A percentile compares a stretch with the other conserved stretches of the same genome.
phyloP scores from a whole-genome alignment of 1,284 basidiomycete species.

The Pseudozyma sp. region DNA sequence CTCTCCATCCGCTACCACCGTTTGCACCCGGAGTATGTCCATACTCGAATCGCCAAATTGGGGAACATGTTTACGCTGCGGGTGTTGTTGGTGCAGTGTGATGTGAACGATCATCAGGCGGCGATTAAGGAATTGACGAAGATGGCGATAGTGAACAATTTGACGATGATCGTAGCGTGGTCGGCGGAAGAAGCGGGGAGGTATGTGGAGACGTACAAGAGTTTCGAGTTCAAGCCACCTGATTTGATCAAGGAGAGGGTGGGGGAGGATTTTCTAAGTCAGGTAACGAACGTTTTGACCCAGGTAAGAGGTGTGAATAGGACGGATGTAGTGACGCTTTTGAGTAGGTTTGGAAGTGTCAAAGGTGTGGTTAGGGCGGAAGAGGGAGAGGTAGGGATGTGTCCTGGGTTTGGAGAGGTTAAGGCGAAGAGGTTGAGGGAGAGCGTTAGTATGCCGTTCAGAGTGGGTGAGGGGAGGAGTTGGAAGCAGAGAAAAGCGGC shows the following conservation, averaged over 20 bases:
- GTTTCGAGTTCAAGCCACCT: conserved; percentile 91
- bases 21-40: conserved; percentile 96
- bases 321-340: conserved; percentile 96
- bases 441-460: conserved; percentile 72
- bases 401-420: conserved; percentile 93
- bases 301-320: conserved; percentile 94
- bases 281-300: conserved; percentile 86
- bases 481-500: conserved; percentile 74
- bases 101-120: conserved; percentile 89
- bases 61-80: conserved; percentile 83
- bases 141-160: conserved; percentile 80
- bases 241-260: conserved; percentile 92
- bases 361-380: conserved; percentile 58
- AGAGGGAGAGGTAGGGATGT: conserved; percentile 79
- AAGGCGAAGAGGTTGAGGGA: conserved; percentile 80
- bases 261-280: conserved; percentile 85
- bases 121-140: conserved; percentile 93
- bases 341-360: conserved; percentile 29
- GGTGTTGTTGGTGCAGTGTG: conserved; percentile 89
- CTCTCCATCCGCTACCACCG: conserved; percentile 91
- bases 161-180: conserved; percentile 92
- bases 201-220: conserved; percentile 91
- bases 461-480: conserved; percentile 76
- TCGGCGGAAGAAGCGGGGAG: conserved; percentile 87
- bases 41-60: conserved; percentile 87